Evolutionary conservation across 768 basidiomycete species (phyloP).

Genomic region (Exidia glandulosa): DNA sequence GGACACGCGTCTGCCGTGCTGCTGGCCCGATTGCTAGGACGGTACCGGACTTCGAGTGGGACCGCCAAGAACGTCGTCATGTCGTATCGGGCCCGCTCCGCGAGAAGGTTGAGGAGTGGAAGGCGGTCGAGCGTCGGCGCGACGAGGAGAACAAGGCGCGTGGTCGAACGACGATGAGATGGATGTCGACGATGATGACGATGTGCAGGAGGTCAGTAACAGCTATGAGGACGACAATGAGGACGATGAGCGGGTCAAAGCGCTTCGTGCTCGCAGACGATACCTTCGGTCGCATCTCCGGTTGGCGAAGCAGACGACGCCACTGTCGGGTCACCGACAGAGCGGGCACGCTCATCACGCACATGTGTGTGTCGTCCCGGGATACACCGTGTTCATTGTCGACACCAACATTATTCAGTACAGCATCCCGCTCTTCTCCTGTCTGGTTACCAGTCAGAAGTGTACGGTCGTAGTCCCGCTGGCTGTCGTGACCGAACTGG

Average conservation of each 20-base stretch:
- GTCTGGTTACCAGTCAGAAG: conserved; percentile 63
- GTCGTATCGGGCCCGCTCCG: conserved; percentile 51
- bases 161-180: conserved; percentile 52
- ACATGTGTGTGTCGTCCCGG: conserved; percentile 52
- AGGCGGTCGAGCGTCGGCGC: conserved; percentile 55
- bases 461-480: conserved; percentile 91
- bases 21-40: conserved; percentile 53
- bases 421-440: conserved; percentile 58
- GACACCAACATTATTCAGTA: conserved; percentile 94
- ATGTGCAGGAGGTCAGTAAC: no score
- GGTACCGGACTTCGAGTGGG: conserved; percentile 70
- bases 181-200: conserved; percentile 57
- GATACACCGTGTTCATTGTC: conserved; percentile 82
- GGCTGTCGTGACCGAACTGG: conserved; percentile 93
- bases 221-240: conserved; percentile 45
- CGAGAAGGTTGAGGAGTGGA: conserved; percentile 61
- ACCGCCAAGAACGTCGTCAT: conserved; percentile 49
- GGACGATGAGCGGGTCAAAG: conserved; percentile 63
- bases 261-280: conserved; percentile 72
- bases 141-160: conserved; percentile 50
- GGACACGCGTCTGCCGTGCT: conserved; percentile 64
- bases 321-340: conserved; percentile 16
- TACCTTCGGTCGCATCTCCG: conserved; percentile 62
- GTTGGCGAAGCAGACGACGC: conserved; percentile 26
- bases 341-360: conserved; percentile 25